Evolutionary conservation across 352 stramenopile genomes (phyloP).

Genomic region (Globisporangium sylvaticum): DNA sequence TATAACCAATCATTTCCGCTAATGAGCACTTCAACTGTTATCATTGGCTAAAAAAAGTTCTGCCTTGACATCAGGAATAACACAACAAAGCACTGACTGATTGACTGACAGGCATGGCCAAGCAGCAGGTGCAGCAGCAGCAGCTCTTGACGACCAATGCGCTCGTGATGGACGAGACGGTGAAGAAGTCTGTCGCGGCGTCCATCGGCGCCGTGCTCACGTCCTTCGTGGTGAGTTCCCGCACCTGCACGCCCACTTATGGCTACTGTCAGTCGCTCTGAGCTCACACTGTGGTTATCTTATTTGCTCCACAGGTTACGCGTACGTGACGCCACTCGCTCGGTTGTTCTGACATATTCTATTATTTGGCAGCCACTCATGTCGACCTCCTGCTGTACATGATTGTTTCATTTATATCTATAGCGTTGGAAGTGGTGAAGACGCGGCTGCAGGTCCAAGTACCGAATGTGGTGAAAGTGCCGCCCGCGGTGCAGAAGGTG

Average conservation of each 20-base stretch:
- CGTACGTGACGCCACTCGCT: constrained; percentile 33
- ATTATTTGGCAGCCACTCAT: background rate
- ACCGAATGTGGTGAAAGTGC: constrained; percentile 45
- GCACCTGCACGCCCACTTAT: no score
- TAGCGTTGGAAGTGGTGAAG: constrained; percentile 85
- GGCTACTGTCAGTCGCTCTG: no score
- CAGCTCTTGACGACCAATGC: background rate
- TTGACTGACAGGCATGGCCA: background rate
- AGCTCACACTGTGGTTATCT: no score
- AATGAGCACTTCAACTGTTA: background rate
- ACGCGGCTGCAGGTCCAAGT: constrained; percentile 76
- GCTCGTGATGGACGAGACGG: constrained; percentile 49
- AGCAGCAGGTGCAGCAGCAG: background rate
- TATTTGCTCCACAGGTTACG: constrained; percentile 40
- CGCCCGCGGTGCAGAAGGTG: constrained; percentile 48
- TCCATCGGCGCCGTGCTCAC: constrained; percentile 68
- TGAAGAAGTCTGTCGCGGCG: constrained; percentile 61
- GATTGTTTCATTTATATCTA: background rate
- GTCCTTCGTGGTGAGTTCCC: constrained; percentile 59
- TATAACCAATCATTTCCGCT: background rate
- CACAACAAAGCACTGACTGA: background rate
- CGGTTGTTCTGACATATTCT: background rate
- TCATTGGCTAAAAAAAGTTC: background rate
- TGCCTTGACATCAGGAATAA: background rate
- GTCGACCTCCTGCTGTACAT: background rate